Base-by-base conservation (phyloP, 768 basidiomycete species). In the Agrocybe chaxingu region DNA sequence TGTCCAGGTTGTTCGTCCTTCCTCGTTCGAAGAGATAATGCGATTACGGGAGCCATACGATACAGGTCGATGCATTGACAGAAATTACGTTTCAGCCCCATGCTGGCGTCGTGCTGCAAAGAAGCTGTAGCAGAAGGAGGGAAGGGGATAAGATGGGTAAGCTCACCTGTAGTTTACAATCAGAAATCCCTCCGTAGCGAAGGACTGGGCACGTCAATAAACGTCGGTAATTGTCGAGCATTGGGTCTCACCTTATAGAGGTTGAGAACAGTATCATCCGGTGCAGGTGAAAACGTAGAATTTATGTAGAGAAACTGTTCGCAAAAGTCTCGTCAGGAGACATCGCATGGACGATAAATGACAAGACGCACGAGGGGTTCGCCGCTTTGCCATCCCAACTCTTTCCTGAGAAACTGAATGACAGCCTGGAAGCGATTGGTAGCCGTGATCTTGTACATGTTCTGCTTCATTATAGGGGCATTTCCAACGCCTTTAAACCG, bases 401-500 rank as follows among this genome's bases (percentile, higher is more conserved):
- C 93, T 62, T 84, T 91, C 56, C 95, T 71, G 68, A 98, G 64
- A 66, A 98, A 97, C 62, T 91, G 86, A 37, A 96, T 93, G 48
- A 98, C 95, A 7, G 92, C 90, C 66, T 97, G 93, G 61, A 98
- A 99, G 47, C 89, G 79, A 66, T 97, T 94, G 36, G 88, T 85
- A 9, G 94, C 89, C 0, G 94, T 93, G 62, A 98, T 95, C 76
- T 95, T 96, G 82, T 93, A 98, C 60, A 95, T 90, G 72, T 96
- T 98, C 71, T 96, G 92, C 71, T 89, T 95, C 95, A 99, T 97
- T 61, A 99, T 94, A 0, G 96, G 96, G 1, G 95, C 96, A 60
- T 96, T 95, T 41, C 96, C 96, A 8, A 97, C 90, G 2, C 96
- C 94, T 66, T 95, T 95, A 81, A 99, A 99, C 39, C 94, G 85